A percentile compares a stretch with the other conserved stretches of the same genome.
Conservation (phyloP, 495 filamentous ascomycete genomes). For the Acidomyces sp. region DNA sequence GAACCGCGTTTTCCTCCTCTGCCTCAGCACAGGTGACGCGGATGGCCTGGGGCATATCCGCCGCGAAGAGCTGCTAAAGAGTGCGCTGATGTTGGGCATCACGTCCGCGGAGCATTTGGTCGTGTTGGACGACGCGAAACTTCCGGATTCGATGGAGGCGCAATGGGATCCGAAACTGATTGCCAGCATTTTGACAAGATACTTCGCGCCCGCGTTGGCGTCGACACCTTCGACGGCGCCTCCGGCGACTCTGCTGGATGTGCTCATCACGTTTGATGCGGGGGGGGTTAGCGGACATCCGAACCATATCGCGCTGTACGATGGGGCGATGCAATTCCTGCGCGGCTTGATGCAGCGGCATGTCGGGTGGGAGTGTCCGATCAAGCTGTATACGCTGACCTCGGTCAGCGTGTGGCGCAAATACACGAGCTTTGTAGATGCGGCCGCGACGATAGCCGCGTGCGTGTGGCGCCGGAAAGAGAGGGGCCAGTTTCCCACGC, state of each 20-base stretch:
- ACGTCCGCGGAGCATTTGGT: slow-evolving; percentile 60
- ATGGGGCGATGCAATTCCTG: slow-evolving; percentile 65
- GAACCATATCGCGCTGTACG: slow-evolving; percentile 79
- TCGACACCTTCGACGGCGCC: slow-evolving; percentile 25
- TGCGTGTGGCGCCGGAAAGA: slow-evolving; percentile 29
- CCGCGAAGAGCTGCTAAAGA: slow-evolving; percentile 69
- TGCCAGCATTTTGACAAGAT: slow-evolving; percentile 48
- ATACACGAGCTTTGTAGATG: slow-evolving; percentile 65
- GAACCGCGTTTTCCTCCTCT: slow-evolving; percentile 88
- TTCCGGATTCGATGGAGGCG: slow-evolving; percentile 74
- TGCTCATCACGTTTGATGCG: slow-evolving; percentile 77
- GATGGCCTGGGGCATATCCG: slow-evolving; percentile 73
- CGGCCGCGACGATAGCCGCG: slow-evolving; percentile 44
- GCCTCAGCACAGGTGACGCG: slow-evolving; percentile 78
- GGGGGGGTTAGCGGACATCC: slow-evolving; percentile 71
- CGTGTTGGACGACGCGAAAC: slow-evolving; percentile 65
- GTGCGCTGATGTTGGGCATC: slow-evolving; percentile 61
- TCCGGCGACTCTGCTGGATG: slow-evolving; percentile 51
- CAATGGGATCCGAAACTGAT: slow-evolving; percentile 61
- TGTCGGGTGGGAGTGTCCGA: slow-evolving; percentile 54
- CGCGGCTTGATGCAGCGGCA: slow-evolving; percentile 47
- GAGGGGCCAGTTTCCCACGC: slow-evolving; percentile 34
- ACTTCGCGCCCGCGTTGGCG: slow-evolving; percentile 52
- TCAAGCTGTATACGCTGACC: slow-evolving; percentile 71
- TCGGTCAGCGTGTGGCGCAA: slow-evolving; percentile 60